Conservation (phyloP, 2,329 filamentous ascomycete species). For the Venturia effusa region DNA sequence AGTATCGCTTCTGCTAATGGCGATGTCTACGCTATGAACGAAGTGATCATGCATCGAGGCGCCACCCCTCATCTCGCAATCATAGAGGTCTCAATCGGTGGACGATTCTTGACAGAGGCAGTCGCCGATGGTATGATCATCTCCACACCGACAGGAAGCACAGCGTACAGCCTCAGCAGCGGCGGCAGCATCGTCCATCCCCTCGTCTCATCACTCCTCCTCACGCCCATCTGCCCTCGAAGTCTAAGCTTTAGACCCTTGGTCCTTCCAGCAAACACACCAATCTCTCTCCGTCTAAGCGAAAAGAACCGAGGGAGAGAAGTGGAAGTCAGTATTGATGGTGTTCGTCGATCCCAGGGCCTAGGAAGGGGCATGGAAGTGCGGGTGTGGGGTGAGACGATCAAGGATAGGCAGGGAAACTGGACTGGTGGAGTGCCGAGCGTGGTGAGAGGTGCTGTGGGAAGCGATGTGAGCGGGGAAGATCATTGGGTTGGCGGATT, state of each 20-base stretch:
- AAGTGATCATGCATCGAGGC: slow-evolving; percentile 86
- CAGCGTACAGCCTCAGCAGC: slow-evolving; percentile 86
- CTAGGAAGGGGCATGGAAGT: slow-evolving; percentile 54
- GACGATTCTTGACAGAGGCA: slow-evolving; percentile 82
- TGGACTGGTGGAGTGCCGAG: slow-evolving; percentile 81
- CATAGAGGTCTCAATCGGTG: slow-evolving; percentile 83
- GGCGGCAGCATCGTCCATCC: slow-evolving; percentile 93
- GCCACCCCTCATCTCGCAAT: slow-evolving; percentile 82
- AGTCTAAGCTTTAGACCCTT: slow-evolving; percentile 87
- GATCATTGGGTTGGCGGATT: slow-evolving; percentile 95
- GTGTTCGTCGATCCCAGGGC: slow-evolving; percentile 31
- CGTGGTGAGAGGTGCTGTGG: slow-evolving; percentile 55
- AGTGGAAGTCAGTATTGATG: slow-evolving; percentile 40
- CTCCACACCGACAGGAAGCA: slow-evolving; percentile 87
- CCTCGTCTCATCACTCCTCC: slow-evolving; percentile 72
- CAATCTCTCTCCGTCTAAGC: slow-evolving; percentile 71
- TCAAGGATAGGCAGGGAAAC: slow-evolving; percentile 39
- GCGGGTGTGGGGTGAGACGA: slow-evolving; percentile 75
- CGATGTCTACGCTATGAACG: slow-evolving; percentile 66
- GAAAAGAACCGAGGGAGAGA: slow-evolving; percentile 41
- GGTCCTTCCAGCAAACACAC: slow-evolving; percentile 76
- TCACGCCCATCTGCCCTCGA: slow-evolving; percentile 90
- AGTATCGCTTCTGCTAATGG: slow-evolving; percentile 19
- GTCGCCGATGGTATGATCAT: slow-evolving; percentile 93
- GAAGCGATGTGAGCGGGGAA: slow-evolving; percentile 42